Percentiles rank a stretch among this genome's conserved stretches.
Conservation (phyloP, 345 rosid genomes). For the Melastoma malabathricum region DNA sequence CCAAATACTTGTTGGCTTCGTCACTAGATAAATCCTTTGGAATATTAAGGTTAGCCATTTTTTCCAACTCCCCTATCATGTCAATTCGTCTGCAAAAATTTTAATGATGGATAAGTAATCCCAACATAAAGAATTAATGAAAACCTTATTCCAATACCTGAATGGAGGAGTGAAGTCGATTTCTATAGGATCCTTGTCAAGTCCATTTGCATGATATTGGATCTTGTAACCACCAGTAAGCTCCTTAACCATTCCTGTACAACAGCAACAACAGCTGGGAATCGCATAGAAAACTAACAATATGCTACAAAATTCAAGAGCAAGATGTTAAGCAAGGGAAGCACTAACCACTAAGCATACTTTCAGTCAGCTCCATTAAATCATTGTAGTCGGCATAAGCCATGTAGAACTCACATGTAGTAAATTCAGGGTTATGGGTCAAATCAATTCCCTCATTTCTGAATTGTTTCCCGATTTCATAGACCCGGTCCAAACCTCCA, state of each 20-base stretch:
- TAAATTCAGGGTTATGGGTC: conserved; percentile 97
- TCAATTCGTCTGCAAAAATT: conserved; percentile 51
- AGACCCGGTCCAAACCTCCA: conserved; percentile 87
- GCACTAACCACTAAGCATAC: conserved; percentile 66
- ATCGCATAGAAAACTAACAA: background rate
- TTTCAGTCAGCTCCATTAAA: conserved; percentile 79
- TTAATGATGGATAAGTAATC: background rate
- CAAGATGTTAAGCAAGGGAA: background rate
- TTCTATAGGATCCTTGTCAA: conserved; percentile 78
- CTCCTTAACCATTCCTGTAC: conserved; percentile 76
- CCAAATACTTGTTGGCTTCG: conserved; percentile 66
- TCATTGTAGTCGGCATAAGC: conserved; percentile 96
- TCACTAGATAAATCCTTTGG: conserved; percentile 79
- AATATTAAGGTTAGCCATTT: conserved; percentile 69
- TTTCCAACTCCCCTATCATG: conserved; percentile 86
- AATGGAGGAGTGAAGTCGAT: conserved; percentile 95
- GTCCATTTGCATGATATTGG: conserved; percentile 77
- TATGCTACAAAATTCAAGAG: too few species aligned
- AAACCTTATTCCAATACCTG: conserved; percentile 28
- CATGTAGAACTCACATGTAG: conserved; percentile 98
- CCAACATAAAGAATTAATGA: background rate
- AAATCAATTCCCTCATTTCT: conserved; percentile 97
- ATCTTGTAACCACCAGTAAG: conserved; percentile 83
- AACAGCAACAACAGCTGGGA: background rate
- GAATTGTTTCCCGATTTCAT: conserved; percentile 95